These are phyloP conservation scores for Lepidium sativum DNA, from an alignment of 345 rosid genomes.

Conservation along the genomic window DNA sequence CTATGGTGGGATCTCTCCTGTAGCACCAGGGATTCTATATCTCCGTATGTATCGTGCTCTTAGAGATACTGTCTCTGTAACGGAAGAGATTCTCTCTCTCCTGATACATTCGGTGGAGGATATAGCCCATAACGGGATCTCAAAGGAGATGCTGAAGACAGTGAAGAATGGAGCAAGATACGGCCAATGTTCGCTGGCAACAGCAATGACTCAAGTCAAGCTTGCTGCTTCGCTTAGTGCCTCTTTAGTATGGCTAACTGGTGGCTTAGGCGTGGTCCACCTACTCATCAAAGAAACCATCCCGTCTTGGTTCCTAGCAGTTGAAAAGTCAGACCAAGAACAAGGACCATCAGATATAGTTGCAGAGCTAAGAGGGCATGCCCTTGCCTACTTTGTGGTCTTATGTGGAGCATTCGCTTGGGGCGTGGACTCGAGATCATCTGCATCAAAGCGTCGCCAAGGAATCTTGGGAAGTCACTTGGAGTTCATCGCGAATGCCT, in stretches of 20 bases:
- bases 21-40: conserved; percentile 91
- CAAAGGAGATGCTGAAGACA: conserved; percentile 43
- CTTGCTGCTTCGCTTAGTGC: conserved; percentile 91
- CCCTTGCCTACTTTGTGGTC: conserved; percentile 72
- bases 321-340: conserved; percentile 45
- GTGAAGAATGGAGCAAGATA: conserved; percentile 56
- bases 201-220: conserved; percentile 71
- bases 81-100: conserved; percentile 71
- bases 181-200: conserved; percentile 63
- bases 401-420: conserved; percentile 84
- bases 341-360: conserved; percentile 48
- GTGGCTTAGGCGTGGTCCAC: conserved; percentile 68
- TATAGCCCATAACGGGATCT: conserved; percentile 50
- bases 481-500: conserved; percentile 73
- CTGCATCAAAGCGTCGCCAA: conserved; percentile 67
- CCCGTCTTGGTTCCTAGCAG: conserved; percentile 89
- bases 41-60: conserved; percentile 70
- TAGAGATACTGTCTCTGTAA: conserved; percentile 57
- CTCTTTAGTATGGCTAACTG: conserved; percentile 79
- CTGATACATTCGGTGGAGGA: conserved; percentile 73
- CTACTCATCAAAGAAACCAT: conserved; percentile 70
- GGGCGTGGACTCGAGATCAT: conserved; percentile 71
- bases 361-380: conserved; percentile 72
- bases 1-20: conserved; percentile 75
- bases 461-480: conserved; percentile 55